Base-by-base conservation (phyloP, 345 rosid species). In the Pelargonium nanum region DNA sequence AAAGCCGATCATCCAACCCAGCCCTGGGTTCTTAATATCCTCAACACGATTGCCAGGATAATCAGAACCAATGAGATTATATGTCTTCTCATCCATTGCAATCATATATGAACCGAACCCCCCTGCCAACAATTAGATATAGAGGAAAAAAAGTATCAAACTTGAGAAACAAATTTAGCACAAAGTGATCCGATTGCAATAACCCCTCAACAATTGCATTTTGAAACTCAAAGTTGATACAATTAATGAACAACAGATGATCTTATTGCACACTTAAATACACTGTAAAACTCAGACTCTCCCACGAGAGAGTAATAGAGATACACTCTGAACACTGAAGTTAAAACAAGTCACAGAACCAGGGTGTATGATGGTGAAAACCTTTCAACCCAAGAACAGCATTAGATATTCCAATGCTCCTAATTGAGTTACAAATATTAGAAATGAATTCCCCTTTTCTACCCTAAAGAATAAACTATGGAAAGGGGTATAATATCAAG, bases 1-100 rank as follows among this genome's bases (percentile, higher is more conserved):
- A 74, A 91, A 91, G 3, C 95, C 96, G 58, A 80, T 82, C 96
- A 91, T 91, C 95, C 98, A 91, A 25, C 84, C 72, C 71, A 91
- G 74, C 16, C 96, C 92, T 0, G 95, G 96, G 68, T 83, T 88
- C 55, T 70, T 82, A 60, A 91, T 65, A 78, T 91, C 96, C 61
- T 81, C 77, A 0, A 78, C 76, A 45, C 86, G 81, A 63, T 91
- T 88, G 16, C 98, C 96, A 0, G 90, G 92, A 73, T 88, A 89
- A 34, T 85, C 98, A 59, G 73, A 67, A 64, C 98, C 98, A 8
- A 91, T 86, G 61, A 91, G 87, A 6, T 83, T 44, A 75, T 88
- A 91, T 1, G 96, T 91, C 65, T 51, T 86, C 50, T 86, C 90
- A 65, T 91, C 90, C 98, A 91, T 80, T 30, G 96, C 92, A 73